Evolutionary conservation across 768 basidiomycete genomes (phyloP), one percentile per base, ranked within the genome.

Genomic region (Cubamyces lactineus): DNA sequence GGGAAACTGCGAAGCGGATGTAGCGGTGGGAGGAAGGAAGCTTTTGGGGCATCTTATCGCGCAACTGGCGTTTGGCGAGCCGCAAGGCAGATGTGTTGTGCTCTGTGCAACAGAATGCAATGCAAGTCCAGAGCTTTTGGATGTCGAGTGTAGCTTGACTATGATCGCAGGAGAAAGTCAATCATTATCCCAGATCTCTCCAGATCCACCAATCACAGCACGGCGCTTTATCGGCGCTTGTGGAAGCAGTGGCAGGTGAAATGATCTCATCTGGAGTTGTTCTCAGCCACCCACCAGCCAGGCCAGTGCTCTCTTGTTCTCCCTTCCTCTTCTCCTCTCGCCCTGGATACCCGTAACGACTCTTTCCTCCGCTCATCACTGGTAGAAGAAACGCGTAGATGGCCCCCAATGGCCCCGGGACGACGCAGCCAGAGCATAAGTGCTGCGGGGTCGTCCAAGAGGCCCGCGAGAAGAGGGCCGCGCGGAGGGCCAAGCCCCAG

Each of bases 381-480:
- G 38, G 39, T 55, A 28, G 19, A 13, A 17, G n/a, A 19, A n/a
- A 30, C 53, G 16, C 8, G n/a, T 30, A 9, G 13, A 64, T 64
- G 63, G 53, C 58, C 4, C 42, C 53, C 1, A 52, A 59, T 64
- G 68, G 55, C 26, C 23, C 34, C 15, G 51, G 53, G 21, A 28
- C 16, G 9, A 23, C 16, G 16, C 40, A 46, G 1, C 39, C 61
- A 15, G 62, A 69, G 40, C 52, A 59, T 23, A 48, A 64, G 15
- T 80, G 77, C 57, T 88, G 85, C 57, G 84, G 84, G 8, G 77
- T 86, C 34, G 78, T 88, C 19, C 73, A 84, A 53, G 80, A 85
- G 64, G 82, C 80, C 0, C 76, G 78, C 42, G 77, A 80, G 63
- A 78, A 77, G 65, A 74, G 80, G 24, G 78, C 76, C 23, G 72